Conservation (phyloP, 2,329 filamentous ascomycete species). For the Ambrosiella xylebori region DNA sequence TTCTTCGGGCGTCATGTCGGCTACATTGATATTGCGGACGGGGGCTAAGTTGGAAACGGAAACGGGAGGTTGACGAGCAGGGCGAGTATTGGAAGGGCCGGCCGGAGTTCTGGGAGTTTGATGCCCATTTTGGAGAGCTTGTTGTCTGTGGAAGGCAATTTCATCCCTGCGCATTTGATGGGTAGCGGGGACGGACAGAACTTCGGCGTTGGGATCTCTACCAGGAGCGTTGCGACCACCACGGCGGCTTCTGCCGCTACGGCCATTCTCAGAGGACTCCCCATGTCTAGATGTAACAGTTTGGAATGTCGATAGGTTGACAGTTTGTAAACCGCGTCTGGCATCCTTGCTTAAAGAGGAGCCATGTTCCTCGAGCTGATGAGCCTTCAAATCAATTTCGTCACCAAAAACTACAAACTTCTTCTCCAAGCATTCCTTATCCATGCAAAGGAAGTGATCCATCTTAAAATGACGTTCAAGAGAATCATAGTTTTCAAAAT, state of each 20-base stretch:
- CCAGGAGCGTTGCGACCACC: conserved; percentile 24
- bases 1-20: conserved; percentile 49
- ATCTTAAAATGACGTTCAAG: conserved; percentile 74
- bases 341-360: conserved; percentile 67
- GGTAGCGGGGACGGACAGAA: conserved; percentile 51
- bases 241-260: conserved; percentile 25
- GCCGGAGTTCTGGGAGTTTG: conserved; percentile 19
- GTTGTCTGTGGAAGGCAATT: conserved; percentile 76
- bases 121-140: conserved; percentile 79
- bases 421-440: conserved; percentile 82
- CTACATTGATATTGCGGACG: conserved; percentile 9
- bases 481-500: conserved; percentile 76
- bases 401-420: conserved; percentile 96
- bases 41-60: neutral
- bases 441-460: conserved; percentile 72
- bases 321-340: conserved; percentile 62
- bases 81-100: conserved; percentile 15
- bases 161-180: conserved; percentile 69
- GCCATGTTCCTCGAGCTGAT: conserved; percentile 72
- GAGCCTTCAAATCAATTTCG: conserved; percentile 85
- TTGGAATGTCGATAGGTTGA: conserved; percentile 79
- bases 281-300: conserved; percentile 54
- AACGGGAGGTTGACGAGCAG: conserved; percentile 1
- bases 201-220: conserved; percentile 39
- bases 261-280: conserved; percentile 21